Percentiles rank a stretch among this genome's conserved stretches.
These are phyloP conservation scores for Aspergillus nidulans DNA, from an alignment of 495 filamentous ascomycete genomes.

Conservation along the genomic window DNA sequence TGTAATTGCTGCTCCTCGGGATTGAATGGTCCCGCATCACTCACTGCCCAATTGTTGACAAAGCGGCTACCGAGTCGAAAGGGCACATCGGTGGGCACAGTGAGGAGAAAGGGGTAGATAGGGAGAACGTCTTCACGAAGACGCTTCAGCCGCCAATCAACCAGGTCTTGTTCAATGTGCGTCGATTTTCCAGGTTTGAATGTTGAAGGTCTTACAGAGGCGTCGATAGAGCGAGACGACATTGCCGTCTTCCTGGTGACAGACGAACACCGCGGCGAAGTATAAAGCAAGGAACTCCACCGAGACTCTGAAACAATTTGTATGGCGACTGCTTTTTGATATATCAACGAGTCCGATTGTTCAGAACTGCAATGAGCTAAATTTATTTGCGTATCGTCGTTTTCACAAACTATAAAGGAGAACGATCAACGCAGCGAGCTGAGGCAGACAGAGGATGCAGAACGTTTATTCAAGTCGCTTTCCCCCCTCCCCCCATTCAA, in stretches of 20 bases:
- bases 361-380: neutral
- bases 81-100: constrained; percentile 41
- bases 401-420: neutral
- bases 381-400: neutral
- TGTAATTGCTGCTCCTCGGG: constrained; percentile 49
- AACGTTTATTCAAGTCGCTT: neutral
- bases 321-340: neutral
- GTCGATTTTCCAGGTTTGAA: constrained; percentile 17
- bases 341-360: neutral
- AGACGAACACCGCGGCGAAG: neutral
- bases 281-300: neutral
- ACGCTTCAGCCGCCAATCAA: constrained; percentile 39
- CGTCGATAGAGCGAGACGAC: constrained; percentile 32
- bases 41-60: constrained; percentile 47
- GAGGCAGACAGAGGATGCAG: neutral
- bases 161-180: constrained; percentile 28
- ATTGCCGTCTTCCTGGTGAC: constrained; percentile 36
- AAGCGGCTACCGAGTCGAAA: constrained; percentile 36
- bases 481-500: constrained; percentile 9
- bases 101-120: constrained; percentile 45
- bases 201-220: constrained; percentile 24
- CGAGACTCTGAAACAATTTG: neutral
- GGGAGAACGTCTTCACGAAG: constrained; percentile 46
- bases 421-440: neutral
- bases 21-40: constrained; percentile 43